A percentile compares a stretch with the other conserved stretches of the same genome.
Conservation (phyloP, 2,329 filamentous ascomycete genomes). For the Cadophora sp. region DNA sequence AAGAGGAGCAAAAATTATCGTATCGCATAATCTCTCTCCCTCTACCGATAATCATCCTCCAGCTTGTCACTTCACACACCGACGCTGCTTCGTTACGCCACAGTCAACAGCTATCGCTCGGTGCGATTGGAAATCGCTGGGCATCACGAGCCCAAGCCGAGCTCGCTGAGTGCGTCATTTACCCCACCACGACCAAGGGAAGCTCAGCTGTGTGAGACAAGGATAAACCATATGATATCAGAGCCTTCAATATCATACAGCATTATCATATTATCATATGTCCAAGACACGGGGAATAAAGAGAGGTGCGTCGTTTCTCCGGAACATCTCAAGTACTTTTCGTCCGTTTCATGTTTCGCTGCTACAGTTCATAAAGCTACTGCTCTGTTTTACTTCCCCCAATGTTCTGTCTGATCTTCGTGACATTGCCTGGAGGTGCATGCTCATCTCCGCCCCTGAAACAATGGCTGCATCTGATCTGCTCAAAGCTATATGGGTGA, state of each 20-base stretch:
- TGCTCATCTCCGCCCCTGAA: background rate
- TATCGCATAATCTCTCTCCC: no score
- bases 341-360: background rate
- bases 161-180: constrained; percentile 1
- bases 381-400: background rate
- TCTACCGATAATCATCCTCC: background rate
- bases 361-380: background rate
- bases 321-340: background rate
- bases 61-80: background rate
- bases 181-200: constrained; percentile 10
- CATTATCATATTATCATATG: no score
- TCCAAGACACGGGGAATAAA: constrained; percentile 1
- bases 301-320: constrained; percentile 7
- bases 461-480: background rate
- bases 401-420: background rate
- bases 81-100: background rate
- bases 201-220: constrained; percentile 6
- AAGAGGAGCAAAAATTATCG: no score
- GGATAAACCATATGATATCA: constrained; percentile 13
- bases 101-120: background rate
- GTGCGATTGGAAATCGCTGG: background rate
- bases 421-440: background rate
- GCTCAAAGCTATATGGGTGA: background rate
- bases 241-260: constrained; percentile 10
- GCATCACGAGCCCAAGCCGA: background rate